Base-by-base conservation (phyloP, 1,284 basidiomycete genomes). In the Hymenochaete sp. region DNA sequence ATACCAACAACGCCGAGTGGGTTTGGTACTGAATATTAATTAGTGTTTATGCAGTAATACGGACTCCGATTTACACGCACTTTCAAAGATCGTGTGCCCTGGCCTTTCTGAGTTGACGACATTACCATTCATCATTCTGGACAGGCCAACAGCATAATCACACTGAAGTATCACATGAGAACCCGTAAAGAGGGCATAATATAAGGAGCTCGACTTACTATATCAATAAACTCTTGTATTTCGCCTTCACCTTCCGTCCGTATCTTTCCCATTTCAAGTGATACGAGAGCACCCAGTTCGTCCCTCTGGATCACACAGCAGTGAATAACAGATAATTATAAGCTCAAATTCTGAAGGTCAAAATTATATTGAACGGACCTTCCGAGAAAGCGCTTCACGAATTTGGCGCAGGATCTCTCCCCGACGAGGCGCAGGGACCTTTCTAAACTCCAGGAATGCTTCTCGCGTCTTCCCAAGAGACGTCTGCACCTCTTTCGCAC, bases 191-290 rank as follows among this genome's bases (percentile, higher is more conserved):
- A 44, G 32, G 38, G 22, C 13, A 22, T n/a, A n/a, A n/a, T n/a
- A n/a, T 5, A 11, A 43, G 19, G 13, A 8, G n/a, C 8, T 19
- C 22, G 3, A 36, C 62, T 54, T 57, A 91, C 90, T 47, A 95
- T 91, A 60, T 97, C 93, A 50, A 97, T 77, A 55, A 93, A 93
- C 66, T 96, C 91, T 59, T 93, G 89, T 1, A 97, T 91, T 66
- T 97, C 92, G 14, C 92, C 92, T 37, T 83, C 72, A 26, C 92
- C 93, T 61, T 97, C 93, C n/a, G 84, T 83, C 56, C 73, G 75
- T 54, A 96, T 93, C 67, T 98, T 98, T 60, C 93, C 93, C 93
- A 96, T 96, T 64, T 97, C 93, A 14, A 93, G 70, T 31, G 86
- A 83, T 5, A 89, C 76, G 18, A 89, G 71, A 19, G 86, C 82